Conservation (phyloP, 2,329 filamentous ascomycete species). For the Sporothrix curviconia region DNA sequence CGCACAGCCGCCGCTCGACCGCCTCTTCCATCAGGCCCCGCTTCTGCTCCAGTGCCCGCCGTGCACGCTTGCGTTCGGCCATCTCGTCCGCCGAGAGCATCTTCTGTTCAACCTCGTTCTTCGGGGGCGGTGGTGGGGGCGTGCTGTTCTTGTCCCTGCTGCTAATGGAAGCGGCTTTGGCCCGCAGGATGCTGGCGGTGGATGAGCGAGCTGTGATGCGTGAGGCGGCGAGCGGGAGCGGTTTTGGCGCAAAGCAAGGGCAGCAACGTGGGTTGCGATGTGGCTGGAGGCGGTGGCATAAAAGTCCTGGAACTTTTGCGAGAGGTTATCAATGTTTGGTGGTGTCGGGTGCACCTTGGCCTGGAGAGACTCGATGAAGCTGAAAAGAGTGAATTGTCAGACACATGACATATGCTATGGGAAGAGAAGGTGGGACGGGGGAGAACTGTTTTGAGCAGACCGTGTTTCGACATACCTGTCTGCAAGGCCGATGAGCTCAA, state of each 20-base stretch:
- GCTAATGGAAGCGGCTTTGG: slow-evolving; percentile 47
- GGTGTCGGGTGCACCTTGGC: slow-evolving; percentile 82
- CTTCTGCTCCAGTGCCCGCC: slow-evolving; percentile 73
- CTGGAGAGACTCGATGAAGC: slow-evolving; percentile 84
- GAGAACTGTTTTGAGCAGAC: too few relatives aligned
- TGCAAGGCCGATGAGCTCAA: slow-evolving; percentile 83
- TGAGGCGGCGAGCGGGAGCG: slow-evolving; percentile 56
- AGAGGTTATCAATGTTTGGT: slow-evolving; percentile 73
- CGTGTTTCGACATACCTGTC: slow-evolving; percentile 73
- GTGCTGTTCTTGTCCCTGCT: slow-evolving; percentile 45
- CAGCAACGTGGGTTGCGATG: slow-evolving; percentile 79
- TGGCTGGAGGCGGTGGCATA: slow-evolving; percentile 74
- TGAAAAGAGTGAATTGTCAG: slow-evolving; percentile 28
- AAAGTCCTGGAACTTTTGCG: slow-evolving; percentile 89
- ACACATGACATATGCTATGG: too few relatives aligned
- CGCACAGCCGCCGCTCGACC: slow-evolving; percentile 78
- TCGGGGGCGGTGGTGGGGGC: slow-evolving; percentile 24
- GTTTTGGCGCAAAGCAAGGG: slow-evolving; percentile 66
- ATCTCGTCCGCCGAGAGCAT: slow-evolving; percentile 90
- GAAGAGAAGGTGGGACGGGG: too few relatives aligned
- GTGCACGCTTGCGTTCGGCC: slow-evolving; percentile 68
- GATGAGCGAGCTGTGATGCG: slow-evolving; percentile 50
- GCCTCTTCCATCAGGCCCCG: slow-evolving; percentile 76
- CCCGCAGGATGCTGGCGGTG: slow-evolving; percentile 49
- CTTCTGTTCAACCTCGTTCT: slow-evolving; percentile 56